Evolutionary conservation across 2,329 filamentous ascomycete genomes (phyloP).

Genomic region (Phyllosticta citribraziliensis): DNA sequence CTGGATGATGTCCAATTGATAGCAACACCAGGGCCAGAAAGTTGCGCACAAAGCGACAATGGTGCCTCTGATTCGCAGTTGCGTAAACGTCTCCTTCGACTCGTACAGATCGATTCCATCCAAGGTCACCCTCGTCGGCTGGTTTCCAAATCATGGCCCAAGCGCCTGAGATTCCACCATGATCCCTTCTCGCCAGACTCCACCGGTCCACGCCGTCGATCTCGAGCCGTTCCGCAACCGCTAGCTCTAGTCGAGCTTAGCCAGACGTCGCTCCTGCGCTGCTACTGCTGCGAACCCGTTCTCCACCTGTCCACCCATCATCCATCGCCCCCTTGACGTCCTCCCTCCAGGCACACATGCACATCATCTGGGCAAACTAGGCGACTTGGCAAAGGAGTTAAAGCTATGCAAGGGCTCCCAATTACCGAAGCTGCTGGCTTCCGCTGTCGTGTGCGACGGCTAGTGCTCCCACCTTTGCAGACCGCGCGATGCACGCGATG

Average conservation of each 20-base stretch:
- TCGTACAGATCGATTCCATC: background rate
- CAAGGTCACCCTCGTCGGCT: background rate
- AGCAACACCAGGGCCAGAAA: no score
- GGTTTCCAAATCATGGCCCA: background rate
- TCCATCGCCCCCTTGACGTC: background rate
- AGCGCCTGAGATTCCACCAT: background rate
- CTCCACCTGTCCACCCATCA: background rate
- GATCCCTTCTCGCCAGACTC: background rate
- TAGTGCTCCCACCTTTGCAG: background rate
- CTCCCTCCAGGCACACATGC: background rate
- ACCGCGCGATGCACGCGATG: background rate
- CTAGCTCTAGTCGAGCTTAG: background rate
- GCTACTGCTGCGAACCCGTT: background rate
- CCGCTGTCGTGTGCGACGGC: background rate
- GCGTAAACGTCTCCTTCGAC: background rate
- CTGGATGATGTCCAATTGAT: no score
- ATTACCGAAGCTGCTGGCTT: background rate
- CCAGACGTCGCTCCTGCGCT: background rate
- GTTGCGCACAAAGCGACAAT: no score
- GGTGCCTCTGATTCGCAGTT: background rate
- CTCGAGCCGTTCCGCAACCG: background rate
- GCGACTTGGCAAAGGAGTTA: background rate
- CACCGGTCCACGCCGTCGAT: background rate
- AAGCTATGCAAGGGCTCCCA: background rate
- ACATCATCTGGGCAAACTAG: background rate